A percentile compares a stretch with the other conserved stretches of the same genome.
These are phyloP conservation scores for Exophiala alcalophila DNA, from an alignment of 2,329 filamentous ascomycete species.

Conservation along the genomic window DNA sequence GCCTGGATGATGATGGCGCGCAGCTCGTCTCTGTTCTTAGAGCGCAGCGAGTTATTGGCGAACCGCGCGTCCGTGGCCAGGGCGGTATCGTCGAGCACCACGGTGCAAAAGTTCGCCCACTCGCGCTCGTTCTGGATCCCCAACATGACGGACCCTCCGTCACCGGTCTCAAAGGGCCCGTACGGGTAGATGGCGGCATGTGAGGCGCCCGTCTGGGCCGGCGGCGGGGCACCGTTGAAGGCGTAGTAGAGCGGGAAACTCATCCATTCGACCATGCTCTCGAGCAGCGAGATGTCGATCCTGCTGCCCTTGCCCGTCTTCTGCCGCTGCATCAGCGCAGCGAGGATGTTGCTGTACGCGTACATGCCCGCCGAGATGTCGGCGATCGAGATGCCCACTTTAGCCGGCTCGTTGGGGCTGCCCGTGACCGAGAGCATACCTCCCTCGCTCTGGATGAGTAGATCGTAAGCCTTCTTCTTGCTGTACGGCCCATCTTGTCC, in stretches of 20 bases:
- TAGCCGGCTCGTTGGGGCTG: constrained; percentile 42
- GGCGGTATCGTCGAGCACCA: constrained; percentile 44
- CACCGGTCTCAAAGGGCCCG: constrained; percentile 52
- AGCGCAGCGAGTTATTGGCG: constrained; percentile 46
- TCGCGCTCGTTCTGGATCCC: constrained; percentile 60
- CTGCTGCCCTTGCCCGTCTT: constrained; percentile 50
- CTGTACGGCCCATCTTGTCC: constrained; percentile 52
- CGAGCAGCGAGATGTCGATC: constrained; percentile 59
- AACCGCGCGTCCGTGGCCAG: constrained; percentile 50
- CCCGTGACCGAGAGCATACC: constrained; percentile 54
- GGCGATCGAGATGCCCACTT: constrained; percentile 55
- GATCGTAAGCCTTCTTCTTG: constrained; percentile 56
- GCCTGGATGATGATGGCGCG: constrained; percentile 45
- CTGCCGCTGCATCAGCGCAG: constrained; percentile 48
- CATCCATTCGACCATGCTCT: constrained; percentile 61
- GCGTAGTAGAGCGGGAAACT: constrained; percentile 56
- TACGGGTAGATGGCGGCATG: constrained; percentile 58
- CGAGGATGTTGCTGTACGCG: constrained; percentile 52
- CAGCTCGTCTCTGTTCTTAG: constrained; percentile 47
- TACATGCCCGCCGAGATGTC: constrained; percentile 55
- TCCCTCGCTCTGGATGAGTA: constrained; percentile 55
- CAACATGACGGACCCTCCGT: constrained; percentile 52
- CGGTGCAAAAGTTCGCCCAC: constrained; percentile 49
- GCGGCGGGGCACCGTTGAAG: constrained; percentile 44
- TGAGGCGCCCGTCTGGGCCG: constrained; percentile 48